Conservation (phyloP, 208 protist genomes). For the Wallacemonas sp. region DNA sequence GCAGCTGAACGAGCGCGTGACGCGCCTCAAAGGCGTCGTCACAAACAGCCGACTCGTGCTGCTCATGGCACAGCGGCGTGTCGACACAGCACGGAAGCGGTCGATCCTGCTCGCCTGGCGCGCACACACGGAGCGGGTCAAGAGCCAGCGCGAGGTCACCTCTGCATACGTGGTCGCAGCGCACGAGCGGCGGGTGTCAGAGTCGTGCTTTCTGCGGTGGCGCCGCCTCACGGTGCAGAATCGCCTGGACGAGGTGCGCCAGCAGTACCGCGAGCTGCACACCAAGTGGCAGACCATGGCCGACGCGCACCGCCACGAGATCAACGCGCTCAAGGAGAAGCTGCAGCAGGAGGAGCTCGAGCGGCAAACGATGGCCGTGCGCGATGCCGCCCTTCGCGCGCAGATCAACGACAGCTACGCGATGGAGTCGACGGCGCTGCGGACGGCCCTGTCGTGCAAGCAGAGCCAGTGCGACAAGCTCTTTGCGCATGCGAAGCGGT, state of each 20-base stretch:
- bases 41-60: constrained; percentile 52
- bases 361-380: constrained; percentile 18
- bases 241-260: constrained; percentile 36
- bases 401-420: constrained; percentile 71
- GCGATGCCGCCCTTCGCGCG: constrained; percentile 50
- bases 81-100: constrained; percentile 29
- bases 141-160: constrained; percentile 30
- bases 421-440: constrained; percentile 52
- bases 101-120: constrained; percentile 58
- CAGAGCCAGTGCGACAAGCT: constrained; percentile 23
- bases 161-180: constrained; percentile 36
- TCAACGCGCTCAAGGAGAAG: constrained; percentile 23
- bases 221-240: constrained; percentile 52
- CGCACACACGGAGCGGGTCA: constrained; percentile 27
- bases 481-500: constrained; percentile 45
- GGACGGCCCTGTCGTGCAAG: constrained; percentile 40
- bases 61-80: constrained; percentile 41
- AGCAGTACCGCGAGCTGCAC: constrained; percentile 3
- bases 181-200: constrained; percentile 34
- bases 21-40: constrained; percentile 43
- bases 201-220: constrained; percentile 73
- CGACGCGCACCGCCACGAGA: constrained; percentile 1
- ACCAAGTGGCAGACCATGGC: constrained; percentile 18
- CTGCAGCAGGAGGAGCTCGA: constrained; percentile 16
- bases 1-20: constrained; percentile 31